Evolutionary conservation across 306 rosid species (phyloP), one percentile per base, ranked within the genome.

Genomic region (Trichosanthes cucumerina): DNA sequence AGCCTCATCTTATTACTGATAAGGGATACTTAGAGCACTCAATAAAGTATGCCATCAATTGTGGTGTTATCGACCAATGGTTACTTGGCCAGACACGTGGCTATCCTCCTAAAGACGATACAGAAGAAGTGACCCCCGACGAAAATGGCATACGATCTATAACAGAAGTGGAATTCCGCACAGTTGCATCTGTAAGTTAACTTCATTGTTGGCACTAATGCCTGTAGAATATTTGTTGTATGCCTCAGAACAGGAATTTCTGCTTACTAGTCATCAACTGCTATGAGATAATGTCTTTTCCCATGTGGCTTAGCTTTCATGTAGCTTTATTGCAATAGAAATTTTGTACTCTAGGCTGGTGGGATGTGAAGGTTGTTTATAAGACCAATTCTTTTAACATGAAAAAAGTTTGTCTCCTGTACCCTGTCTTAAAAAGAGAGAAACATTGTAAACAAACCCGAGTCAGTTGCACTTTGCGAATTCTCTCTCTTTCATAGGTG

Each of bases 61-160:
- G 97, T 62, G 99, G 99, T 13, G 86, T 92, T 79, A 88, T 85
- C 47, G 97, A 95, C 83, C 97, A 95, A 81, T 95, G 99, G 99
- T 65, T 78, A 28, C 90, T 84, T 0, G 97, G 92, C 16, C 88
- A 88, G 46, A 78, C 64, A 1, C 80, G 87, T 0, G 99, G 97
- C 66, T 88, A 85, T 85, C 99, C 97, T 82, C 97, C 96, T 1
- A 72, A 65, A 5, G 96, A 92, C 49, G 93, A 81, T 24, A 82
- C 39, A 79, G 97, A 91, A 53, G 90, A 81, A 53, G 82, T 88
- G 66, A 78, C 52, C 57, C 89, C 97, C 23, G 96, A 95, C 82
- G 43, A 59, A 70, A 72, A 88, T 74, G 99, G 99, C 63, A 91
- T 95, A 58, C 89, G 82, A 76, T 90, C 97, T 2, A 53, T 86